phyloP scores from a whole-genome alignment of 2,329 filamentous ascomycete genomes.

The Colletotrichum sp. region DNA sequence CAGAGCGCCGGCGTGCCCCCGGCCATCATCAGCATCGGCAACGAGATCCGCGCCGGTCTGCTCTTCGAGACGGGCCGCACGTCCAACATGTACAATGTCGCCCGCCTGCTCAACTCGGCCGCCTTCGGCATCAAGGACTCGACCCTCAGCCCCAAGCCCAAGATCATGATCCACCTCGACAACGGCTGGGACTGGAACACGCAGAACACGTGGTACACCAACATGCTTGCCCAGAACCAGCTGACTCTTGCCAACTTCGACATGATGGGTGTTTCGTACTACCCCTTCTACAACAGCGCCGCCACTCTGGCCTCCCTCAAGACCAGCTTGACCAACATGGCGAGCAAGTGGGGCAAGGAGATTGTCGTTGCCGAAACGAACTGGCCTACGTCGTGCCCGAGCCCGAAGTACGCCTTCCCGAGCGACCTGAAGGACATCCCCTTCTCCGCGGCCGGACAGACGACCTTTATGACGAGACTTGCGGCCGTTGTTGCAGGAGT shows the following conservation, averaged over 20 bases:
- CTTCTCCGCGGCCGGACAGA: constrained; percentile 67
- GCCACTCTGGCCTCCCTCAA: constrained; percentile 66
- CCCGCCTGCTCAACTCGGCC: constrained; percentile 67
- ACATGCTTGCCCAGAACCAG: constrained; percentile 56
- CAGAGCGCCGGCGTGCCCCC: constrained; percentile 58
- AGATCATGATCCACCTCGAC: constrained; percentile 78
- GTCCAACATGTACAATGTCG: constrained; percentile 63
- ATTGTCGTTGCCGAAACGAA: constrained; percentile 74
- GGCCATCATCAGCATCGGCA: constrained; percentile 72
- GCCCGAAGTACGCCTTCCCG: constrained; percentile 63
- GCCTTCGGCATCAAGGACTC: constrained; percentile 70
- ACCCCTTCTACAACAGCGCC: constrained; percentile 70
- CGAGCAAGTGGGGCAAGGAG: constrained; percentile 66
- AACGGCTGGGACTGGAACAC: constrained; percentile 76
- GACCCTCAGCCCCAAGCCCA: constrained; percentile 58
- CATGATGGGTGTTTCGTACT: constrained; percentile 75
- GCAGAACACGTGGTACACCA: constrained; percentile 70
- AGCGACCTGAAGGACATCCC: constrained; percentile 64
- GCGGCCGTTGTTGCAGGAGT: constrained; percentile 60
- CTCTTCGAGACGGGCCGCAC: constrained; percentile 69
- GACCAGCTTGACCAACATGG: constrained; percentile 62
- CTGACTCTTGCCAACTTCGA: constrained; percentile 65
- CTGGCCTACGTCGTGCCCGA: constrained; percentile 71
- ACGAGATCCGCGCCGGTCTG: constrained; percentile 73
- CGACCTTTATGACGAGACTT: constrained; percentile 64